Base-by-base conservation (phyloP, 345 rosid genomes). In the Abelmoschus esculentus region DNA sequence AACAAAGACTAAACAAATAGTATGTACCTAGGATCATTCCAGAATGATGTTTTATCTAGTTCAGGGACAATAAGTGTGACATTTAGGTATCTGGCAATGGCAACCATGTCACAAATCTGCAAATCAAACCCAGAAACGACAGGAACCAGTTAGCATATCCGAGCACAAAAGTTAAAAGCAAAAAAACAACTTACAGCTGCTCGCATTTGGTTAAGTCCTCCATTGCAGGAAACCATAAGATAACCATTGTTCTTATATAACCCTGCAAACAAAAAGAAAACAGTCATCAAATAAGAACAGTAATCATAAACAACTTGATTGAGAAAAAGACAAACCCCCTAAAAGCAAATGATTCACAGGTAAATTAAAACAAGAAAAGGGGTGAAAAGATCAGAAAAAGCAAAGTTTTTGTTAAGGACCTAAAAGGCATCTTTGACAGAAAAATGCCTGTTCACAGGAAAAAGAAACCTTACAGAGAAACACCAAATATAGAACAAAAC, bases 171-270 rank as follows among this genome's bases (percentile, higher is more conserved):
- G 26, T 22, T 22, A 22, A 0, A 22, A 22, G 26, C 26, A 22
- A 22, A 22, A 22, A 0, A 22, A 22, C 26, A 22, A 22, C 56
- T 52, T n/a, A 52, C 56, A 0, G 56, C 56, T 0, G 56, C 56
- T 52, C 56, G 56, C 56, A 52, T 52, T 52, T 52, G 56, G 76
- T 93, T 93, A 72, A 93, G 98, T 58, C 98, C 98, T 82, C 98
- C 98, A 81, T 93, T 93, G 82, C 96, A 91, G 10, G 97, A 91
- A 73, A 93, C 90, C 89, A 91, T 81, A 55, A 93, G 87, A 79
- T 93, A 52, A 2, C 56, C 56, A 52, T 52, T 52, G 9, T 52
- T 52, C 56, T 52, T 52, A 17, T 52, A 52, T 52, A 52, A 52
- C 56, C 56, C 56, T 52, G 22, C 54, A 49, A 14, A 50, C n/a